Conservation (phyloP, 345 rosid species). For the Mangifera indica region DNA sequence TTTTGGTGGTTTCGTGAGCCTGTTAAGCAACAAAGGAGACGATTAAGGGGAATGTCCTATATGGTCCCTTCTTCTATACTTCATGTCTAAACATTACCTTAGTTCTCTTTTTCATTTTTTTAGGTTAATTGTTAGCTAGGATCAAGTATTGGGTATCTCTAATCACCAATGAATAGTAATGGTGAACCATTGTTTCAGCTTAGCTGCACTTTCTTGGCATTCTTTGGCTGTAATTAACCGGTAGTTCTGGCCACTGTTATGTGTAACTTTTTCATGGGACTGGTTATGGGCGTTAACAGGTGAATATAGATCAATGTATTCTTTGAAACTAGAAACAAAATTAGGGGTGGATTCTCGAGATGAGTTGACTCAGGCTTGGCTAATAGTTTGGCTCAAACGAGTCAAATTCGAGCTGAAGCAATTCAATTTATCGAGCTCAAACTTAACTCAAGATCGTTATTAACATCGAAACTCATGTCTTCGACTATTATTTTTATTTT, state of each 20-base stretch:
- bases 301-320: no score
- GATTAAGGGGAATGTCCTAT: slow-evolving; percentile 8
- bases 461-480: no score
- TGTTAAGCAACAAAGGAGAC: slow-evolving; percentile 1
- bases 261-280: no score
- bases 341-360: background rate
- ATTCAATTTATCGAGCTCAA: no score
- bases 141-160: background rate
- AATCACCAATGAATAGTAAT: background rate
- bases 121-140: background rate
- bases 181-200: background rate
- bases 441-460: no score
- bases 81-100: background rate
- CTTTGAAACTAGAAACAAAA: no score
- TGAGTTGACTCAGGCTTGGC: no score
- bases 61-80: slow-evolving; percentile 2
- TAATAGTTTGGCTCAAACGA: no score
- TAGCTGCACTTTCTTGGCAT: background rate
- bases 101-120: background rate
- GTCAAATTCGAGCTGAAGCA: no score
- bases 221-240: background rate
- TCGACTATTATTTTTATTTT: no score
- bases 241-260: background rate
- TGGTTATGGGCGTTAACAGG: no score
- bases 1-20: slow-evolving; percentile 13